Evolutionary conservation across 2,329 filamentous ascomycete genomes (phyloP).

Genomic region (Xylariaceae sp.): DNA sequence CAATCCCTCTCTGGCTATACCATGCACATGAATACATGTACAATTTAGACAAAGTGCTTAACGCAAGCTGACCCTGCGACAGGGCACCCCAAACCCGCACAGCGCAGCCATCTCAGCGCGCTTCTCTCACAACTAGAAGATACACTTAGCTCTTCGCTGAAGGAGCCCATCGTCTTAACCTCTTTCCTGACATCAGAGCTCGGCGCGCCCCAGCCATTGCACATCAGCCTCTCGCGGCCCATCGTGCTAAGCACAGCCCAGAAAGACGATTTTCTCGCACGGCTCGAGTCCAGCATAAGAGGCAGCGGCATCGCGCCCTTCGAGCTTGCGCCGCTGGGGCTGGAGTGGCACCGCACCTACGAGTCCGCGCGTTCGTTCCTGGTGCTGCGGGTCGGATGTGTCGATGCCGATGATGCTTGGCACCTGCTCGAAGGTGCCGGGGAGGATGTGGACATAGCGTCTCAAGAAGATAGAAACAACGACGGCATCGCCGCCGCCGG

Average conservation of each 20-base stretch:
- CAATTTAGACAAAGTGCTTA: too few relatives aligned
- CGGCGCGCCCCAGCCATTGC: constrained; percentile 77
- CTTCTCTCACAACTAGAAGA: constrained; percentile 49
- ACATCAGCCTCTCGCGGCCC: constrained; percentile 88
- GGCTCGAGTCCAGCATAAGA: constrained; percentile 49
- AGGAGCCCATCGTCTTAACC: constrained; percentile 54
- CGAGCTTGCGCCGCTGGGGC: constrained; percentile 44
- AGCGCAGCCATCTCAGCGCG: constrained; percentile 54
- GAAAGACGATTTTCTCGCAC: constrained; percentile 70
- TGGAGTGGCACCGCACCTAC: constrained; percentile 59
- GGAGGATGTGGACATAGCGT: too few relatives aligned
- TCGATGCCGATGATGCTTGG: constrained; percentile 16
- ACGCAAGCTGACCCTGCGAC: constrained; percentile 12
- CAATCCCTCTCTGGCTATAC: too few relatives aligned
- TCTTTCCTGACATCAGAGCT: constrained; percentile 80
- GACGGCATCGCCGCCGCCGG: neutral
- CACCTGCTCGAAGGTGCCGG: too few relatives aligned
- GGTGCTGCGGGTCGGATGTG: constrained; percentile 67
- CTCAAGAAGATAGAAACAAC: too few relatives aligned
- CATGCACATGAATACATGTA: too few relatives aligned
- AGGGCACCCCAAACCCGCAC: constrained; percentile 41
- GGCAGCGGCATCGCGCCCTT: constrained; percentile 49
- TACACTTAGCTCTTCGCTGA: constrained; percentile 35
- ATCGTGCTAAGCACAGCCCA: constrained; percentile 75
- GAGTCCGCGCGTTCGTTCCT: constrained; percentile 81